A percentile compares a stretch with the other conserved stretches of the same genome.
These are phyloP conservation scores for Penstemon eatonii DNA, from an alignment of 257 asterid genomes.

Conservation along the genomic window DNA sequence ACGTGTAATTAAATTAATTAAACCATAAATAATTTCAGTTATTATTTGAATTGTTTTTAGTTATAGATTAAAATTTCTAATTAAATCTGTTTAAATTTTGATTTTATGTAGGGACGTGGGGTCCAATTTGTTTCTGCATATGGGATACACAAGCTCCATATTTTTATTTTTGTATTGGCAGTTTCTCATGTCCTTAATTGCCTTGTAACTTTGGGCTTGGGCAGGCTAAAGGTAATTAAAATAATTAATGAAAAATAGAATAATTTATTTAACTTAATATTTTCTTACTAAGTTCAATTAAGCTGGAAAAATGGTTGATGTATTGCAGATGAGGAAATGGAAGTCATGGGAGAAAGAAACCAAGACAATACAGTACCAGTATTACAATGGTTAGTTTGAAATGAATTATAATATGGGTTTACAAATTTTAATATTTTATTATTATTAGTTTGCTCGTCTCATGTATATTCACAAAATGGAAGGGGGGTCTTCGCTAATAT, in stretches of 20 bases:
- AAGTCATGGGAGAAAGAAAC: slow-evolving; percentile 77
- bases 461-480: no score
- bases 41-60: neutral
- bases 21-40: neutral
- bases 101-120: slow-evolving; percentile 41
- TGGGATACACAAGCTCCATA: slow-evolving; percentile 78
- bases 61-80: neutral
- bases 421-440: no score
- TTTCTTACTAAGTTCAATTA: no score
- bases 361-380: slow-evolving; percentile 60
- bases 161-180: slow-evolving; percentile 69
- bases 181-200: slow-evolving; percentile 55
- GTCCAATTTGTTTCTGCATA: slow-evolving; percentile 62
- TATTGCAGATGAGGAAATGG: slow-evolving; percentile 74
- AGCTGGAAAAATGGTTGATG: neutral
- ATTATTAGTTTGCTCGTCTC: no score
- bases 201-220: slow-evolving; percentile 54
- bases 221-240: slow-evolving; percentile 54
- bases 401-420: neutral
- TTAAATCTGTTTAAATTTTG: slow-evolving; percentile 3
- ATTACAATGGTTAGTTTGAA: slow-evolving; percentile 47
- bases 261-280: neutral
- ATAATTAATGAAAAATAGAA: neutral
- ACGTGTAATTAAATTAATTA: slow-evolving; percentile 30
- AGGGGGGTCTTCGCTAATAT: no score